Evolutionary conservation across 495 filamentous ascomycete species (phyloP), one percentile per base, ranked within the genome.

Genomic region (Neurospora tetraspora): DNA sequence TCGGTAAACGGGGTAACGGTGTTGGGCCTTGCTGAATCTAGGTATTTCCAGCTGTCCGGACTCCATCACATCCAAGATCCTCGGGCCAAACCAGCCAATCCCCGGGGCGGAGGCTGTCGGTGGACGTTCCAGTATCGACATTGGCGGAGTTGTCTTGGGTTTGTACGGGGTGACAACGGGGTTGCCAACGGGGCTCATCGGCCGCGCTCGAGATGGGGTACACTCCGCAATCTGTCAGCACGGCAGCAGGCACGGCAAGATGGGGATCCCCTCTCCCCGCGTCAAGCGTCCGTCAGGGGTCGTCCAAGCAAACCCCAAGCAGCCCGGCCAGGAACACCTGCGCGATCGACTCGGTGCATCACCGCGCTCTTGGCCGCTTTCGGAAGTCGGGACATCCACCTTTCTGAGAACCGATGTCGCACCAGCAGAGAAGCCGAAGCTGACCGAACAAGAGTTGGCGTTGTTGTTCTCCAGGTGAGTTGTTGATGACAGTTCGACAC

Each of bases 1-100:
- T 69, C 71, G 53, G 53, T 31, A 61, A 34, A 61, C 53, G 53
- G 53, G 23, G 53, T 61, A 61, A 61, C 27, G 23, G 12, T 61
- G 53, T 11, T 34, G 27, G 53, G 23, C 53, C 14, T 61, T 61
- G 12, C 53, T 61, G 53, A 31, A 61, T 34, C 53, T 61, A 27
- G 16, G 20, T 23, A 10, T 27, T 71, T 74, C 73, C 73, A 72
- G 70, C 20, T 65, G 70, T 74, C 73, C 73, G 73, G 27, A 70
- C 70, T 65, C 73, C 73, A 74, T 74, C 65, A 6, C 6, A 27
- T 70, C 68, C 68, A 70, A 71, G 69, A 59, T 70, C 73, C 73
- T 74, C 73, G 70, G 73, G 20, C 72, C 45, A 74, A 61, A 16
- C 23, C 53, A 61, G 27, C 53, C 53, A 61, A 61, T 61, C 53